Base-by-base conservation (phyloP, 2,329 filamentous ascomycete species). In the Dothideomycetes sp. region DNA sequence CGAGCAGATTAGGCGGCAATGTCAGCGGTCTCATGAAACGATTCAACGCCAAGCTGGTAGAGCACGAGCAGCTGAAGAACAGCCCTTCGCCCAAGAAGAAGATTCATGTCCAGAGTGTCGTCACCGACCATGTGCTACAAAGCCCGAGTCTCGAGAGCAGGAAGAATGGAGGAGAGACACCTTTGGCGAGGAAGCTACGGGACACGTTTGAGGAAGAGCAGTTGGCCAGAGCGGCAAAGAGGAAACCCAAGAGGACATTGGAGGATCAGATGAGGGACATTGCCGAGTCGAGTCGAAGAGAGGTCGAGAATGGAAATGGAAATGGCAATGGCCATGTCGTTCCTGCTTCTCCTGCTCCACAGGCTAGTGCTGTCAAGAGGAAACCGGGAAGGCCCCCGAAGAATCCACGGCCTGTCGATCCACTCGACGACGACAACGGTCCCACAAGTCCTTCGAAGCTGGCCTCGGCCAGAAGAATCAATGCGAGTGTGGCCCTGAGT, bases 191-290 rank as follows among this genome's bases (percentile, higher is more conserved):
- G 16, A 43, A 43, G 33, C 5, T 36, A 15, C 18, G 16, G 2
- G 41, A 43, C 10, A 20, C 18, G 1, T 36, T 33, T 24, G 39
- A 37, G 33, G 22, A 37, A 15, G 41, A 38, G 17, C 43, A 44
- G 10, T 29, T 34, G 19, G 29, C 27, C 12, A 46, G 37, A 13
- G 33, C 45, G 10, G 33, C 31, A n/a, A 49, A 47, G 36, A 45
- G 45, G 37, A 50, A 49, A 32, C 47, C 46, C 11, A 56, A 52
- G 46, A 53, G 51, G 43, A 57, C 56, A 2, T 53, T 57, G 19
- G 55, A 58, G 33, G 53, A 58, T 31, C 53, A 58, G 46, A 57
- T 58, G 18, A 49, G 47, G 15, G 52, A 56, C 23, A 30, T 57
- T 15, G 50, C 52, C 28, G 47, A 49, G 19, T 53, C 55, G 19